Conservation (phyloP, 2,329 filamentous ascomycete species). For the Colletotrichum lindemuthianum region DNA sequence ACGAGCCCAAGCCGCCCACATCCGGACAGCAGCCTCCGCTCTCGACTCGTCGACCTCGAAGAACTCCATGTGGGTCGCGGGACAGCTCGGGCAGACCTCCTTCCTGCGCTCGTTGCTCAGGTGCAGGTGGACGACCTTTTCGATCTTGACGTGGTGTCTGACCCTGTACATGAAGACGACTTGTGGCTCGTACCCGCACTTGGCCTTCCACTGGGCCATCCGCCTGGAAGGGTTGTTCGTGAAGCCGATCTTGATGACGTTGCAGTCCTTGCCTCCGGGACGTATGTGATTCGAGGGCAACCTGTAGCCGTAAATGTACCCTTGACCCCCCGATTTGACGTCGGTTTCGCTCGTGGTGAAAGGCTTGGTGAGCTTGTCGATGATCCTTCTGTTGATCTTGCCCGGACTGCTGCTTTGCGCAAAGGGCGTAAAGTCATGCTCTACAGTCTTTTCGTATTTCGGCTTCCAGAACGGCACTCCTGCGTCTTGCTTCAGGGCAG, state of each 20-base stretch:
- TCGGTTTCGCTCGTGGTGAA: background rate
- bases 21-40: constrained; percentile 36
- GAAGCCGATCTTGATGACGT: constrained; percentile 45
- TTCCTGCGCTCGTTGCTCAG: constrained; percentile 40
- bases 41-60: constrained; percentile 38
- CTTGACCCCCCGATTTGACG: background rate
- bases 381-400: constrained; percentile 1
- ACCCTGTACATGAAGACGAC: constrained; percentile 32
- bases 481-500: background rate
- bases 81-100: constrained; percentile 42
- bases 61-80: constrained; percentile 41
- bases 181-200: constrained; percentile 41
- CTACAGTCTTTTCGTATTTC: background rate
- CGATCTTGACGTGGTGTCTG: constrained; percentile 41
- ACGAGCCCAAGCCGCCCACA: constrained; percentile 44
- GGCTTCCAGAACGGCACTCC: background rate
- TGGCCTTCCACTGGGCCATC: constrained; percentile 38
- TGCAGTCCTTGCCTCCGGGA: background rate
- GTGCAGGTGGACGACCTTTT: constrained; percentile 43
- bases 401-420: too few species aligned
- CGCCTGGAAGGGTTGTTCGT: constrained; percentile 38
- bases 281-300: background rate
- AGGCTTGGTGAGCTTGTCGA: background rate
- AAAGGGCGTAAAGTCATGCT: background rate
- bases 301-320: constrained; percentile 17